A percentile compares a stretch with the other conserved stretches of the same genome.
Evolutionary conservation across 1,139 yeast genomes (phyloP).

Genomic region (Wickerhamomyces sp.): DNA sequence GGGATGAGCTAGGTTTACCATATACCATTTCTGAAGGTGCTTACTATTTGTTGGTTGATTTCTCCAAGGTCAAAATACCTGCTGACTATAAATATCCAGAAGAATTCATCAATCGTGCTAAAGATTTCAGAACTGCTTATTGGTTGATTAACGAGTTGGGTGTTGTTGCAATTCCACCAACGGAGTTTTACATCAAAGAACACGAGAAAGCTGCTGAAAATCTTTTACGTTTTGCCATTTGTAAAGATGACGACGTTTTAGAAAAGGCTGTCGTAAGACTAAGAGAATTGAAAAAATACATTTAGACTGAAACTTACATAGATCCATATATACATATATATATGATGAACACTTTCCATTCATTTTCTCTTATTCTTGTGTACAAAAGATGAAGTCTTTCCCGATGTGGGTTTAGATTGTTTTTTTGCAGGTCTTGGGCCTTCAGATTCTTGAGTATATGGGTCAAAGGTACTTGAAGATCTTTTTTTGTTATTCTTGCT

Average conservation of each 20-base stretch:
- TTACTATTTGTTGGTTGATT: slow-evolving; percentile 83
- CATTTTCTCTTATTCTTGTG: slow-evolving; percentile 12
- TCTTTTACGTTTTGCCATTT: slow-evolving; percentile 88
- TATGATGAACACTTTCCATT: neutral
- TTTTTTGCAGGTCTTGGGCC: slow-evolving; percentile 52
- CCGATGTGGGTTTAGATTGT: slow-evolving; percentile 17
- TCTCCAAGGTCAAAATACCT: slow-evolving; percentile 77
- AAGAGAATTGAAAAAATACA: slow-evolving; percentile 60
- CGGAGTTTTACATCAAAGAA: slow-evolving; percentile 77
- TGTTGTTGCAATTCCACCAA: slow-evolving; percentile 94
- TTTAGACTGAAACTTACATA: slow-evolving; percentile 24
- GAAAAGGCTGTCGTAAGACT: slow-evolving; percentile 79
- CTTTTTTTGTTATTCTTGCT: slow-evolving; percentile 17
- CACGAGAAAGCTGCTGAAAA: slow-evolving; percentile 75
- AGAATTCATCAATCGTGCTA: slow-evolving; percentile 61
- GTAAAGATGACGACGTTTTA: slow-evolving; percentile 80
- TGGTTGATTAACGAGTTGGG: slow-evolving; percentile 93
- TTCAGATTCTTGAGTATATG: slow-evolving; percentile 41
- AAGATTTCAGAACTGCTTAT: slow-evolving; percentile 83
- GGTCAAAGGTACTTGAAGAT: slow-evolving; percentile 53
- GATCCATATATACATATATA: neutral
- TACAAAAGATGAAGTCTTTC: slow-evolving; percentile 19
- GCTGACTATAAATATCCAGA: slow-evolving; percentile 64
- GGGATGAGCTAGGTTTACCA: slow-evolving; percentile 83
- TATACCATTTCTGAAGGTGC: slow-evolving; percentile 92